Base-by-base conservation (phyloP, 306 rosid species). In the Vigna hirtella region DNA sequence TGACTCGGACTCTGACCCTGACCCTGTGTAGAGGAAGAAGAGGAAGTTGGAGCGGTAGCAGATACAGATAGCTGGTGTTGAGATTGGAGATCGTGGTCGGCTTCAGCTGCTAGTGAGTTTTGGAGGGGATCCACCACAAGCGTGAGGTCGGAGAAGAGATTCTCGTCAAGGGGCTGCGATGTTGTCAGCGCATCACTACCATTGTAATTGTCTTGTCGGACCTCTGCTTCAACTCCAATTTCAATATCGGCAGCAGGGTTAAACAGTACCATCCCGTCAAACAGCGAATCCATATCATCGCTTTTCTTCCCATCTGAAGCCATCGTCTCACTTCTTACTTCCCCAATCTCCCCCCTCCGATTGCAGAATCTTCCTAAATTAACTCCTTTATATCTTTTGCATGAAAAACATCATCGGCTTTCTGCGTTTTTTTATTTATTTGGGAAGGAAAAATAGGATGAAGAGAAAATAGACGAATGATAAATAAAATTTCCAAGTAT, bases 91-190 rank as follows among this genome's bases (percentile, higher is more conserved):
- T 48, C 51, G 2, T 5, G 71, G n/a, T 66, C 71, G 71, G 30
- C 43, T 5, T 74, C 74, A 40, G 65, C 24, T 12, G 20, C 84
- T 75, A 70, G 66, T 14, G 47, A 17, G 73, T 70, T 76, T 64
- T 73, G 89, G 50, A 67, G 76, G n/a, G 87, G 79, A 75, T 83
- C 59, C 22, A 85, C 78, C 62, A 91, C 67, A 1, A 85, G 86
- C 2, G 95, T 92, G 82, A 92, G 92, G 74, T 92, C 92, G 61
- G 93, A 90, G 78, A 92, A 92, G 76, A 92, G 93, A 77, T 90
- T 87, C 79, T 92, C 93, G 76, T 92, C 97, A 32, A 92, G 97
- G 22, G 97, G 93, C 28, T 85, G 88, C 38, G 81, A 34, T 12
- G 74, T 42, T 28, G 71, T 14, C 38, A 70, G 50, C 62, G 61